Base-by-base conservation (phyloP, 345 rosid genomes). In the Arabis alpina region DNA sequence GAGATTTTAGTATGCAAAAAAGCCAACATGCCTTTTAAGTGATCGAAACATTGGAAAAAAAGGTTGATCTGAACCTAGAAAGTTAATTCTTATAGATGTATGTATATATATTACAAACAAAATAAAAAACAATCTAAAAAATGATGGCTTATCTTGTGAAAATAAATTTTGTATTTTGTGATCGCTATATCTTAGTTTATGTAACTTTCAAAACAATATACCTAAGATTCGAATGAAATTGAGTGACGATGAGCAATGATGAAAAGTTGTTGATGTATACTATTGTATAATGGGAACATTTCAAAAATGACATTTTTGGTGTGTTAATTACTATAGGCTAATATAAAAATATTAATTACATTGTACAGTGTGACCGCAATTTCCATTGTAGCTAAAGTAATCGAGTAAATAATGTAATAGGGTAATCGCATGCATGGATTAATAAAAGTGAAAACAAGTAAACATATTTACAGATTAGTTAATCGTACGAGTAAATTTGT, bases 1-100 rank as follows among this genome's bases (percentile, higher is more conserved):
- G 41, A 44, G 28, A 58, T 74, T 44, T 51, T 60, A 60, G 68
- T 67, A 61, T 54, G 37, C 73, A 74, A 74, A 74, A 74, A 63
- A 36, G 37, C 73, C 68, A 74, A 67, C 78, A 61, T 23, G 23
- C 50, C 66, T 60, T 66, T 62, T 58, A 51, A 66, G 34, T 19
- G 61, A 65, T 14, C 37, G 54, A 36, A 54, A 63, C 63, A 43
- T 63, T 54, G 12, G 4, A 25, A 44, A 64, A 64, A 34, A 34
- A 34, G 6, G 37, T 34, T 28, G 5, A 15, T 36, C 37, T n/a
- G 19, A 50, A 66, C 54, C 68, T 32, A 60, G 24, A 54, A 65
- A 50, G 52, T 73, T 44, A 42, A 59, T 59, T 74, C 62, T 44
- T 60, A 10, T 50, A 50, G 42, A 48, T 23, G 8, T 42, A 36